Conservation (phyloP, 1,284 basidiomycete genomes). For the Rhodotorula sp. region DNA sequence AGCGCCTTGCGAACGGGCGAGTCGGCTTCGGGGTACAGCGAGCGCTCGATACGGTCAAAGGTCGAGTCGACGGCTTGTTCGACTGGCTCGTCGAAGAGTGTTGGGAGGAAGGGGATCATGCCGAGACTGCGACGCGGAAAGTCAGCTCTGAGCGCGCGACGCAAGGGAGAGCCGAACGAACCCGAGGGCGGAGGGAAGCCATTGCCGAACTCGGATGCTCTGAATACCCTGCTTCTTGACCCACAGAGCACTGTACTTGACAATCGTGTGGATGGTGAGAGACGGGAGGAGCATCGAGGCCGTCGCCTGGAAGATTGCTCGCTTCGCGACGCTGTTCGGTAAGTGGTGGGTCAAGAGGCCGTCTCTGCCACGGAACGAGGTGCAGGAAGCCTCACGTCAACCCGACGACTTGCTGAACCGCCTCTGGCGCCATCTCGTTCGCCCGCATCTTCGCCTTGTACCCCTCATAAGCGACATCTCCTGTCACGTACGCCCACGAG, state of each 20-base stretch:
- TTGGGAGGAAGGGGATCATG: conserved; percentile 75
- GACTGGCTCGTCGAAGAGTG: conserved; percentile 60
- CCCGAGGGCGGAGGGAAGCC: conserved; percentile 5
- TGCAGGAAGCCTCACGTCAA: conserved; percentile 9
- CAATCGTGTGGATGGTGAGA: conserved; percentile 60
- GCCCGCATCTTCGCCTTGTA: conserved; percentile 72
- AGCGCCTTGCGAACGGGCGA: conserved; percentile 19
- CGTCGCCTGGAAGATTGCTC: conserved; percentile 71
- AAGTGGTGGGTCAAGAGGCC: no score
- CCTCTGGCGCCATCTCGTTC: conserved; percentile 25
- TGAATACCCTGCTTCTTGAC: conserved; percentile 19
- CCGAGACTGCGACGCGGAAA: conserved; percentile 52
- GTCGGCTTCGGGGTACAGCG: conserved; percentile 26
- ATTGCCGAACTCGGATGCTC: neutral
- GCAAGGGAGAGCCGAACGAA: neutral
- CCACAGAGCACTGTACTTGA: conserved; percentile 49
- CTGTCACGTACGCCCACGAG: conserved; percentile 53
- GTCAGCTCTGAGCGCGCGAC: neutral
- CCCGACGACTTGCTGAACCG: conserved; percentile 16
- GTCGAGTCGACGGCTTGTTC: conserved; percentile 53
- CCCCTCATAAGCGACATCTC: conserved; percentile 86
- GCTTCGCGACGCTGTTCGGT: conserved; percentile 28
- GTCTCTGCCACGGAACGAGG: no score
- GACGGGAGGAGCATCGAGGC: conserved; percentile 65
- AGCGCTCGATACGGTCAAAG: conserved; percentile 54